phyloP scores from a whole-genome alignment of 2,329 filamentous ascomycete species.

The Triangularia verruculosa region DNA sequence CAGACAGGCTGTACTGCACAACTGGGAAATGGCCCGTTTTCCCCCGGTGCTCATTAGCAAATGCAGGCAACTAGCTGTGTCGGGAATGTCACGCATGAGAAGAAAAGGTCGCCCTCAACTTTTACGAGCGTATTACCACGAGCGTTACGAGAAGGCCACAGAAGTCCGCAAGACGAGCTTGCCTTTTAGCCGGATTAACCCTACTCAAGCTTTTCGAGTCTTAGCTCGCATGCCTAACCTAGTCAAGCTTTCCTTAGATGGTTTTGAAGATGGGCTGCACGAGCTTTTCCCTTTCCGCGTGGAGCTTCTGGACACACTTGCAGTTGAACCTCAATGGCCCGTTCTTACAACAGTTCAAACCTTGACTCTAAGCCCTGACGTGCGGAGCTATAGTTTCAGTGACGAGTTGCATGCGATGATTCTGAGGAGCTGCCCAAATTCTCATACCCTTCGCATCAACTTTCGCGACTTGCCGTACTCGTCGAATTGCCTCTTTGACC shows the following conservation, averaged over 20 bases:
- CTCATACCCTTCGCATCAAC: neutral
- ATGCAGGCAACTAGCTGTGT: neutral
- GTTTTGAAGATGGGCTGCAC: neutral
- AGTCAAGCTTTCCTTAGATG: neutral
- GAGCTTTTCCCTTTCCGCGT: neutral
- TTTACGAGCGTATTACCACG: neutral
- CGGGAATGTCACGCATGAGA: neutral
- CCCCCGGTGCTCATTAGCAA: neutral
- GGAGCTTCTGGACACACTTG: neutral
- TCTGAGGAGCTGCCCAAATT: neutral
- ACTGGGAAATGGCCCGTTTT: neutral
- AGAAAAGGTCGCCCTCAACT: no score
- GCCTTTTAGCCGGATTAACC: neutral
- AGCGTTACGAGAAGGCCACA: neutral
- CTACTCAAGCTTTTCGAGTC: neutral
- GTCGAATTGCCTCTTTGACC: neutral
- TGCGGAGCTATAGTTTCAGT: neutral
- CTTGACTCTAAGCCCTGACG: neutral
- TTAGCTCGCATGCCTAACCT: neutral
- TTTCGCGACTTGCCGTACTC: neutral
- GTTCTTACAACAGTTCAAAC: neutral
- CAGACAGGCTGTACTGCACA: neutral
- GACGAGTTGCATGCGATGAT: neutral
- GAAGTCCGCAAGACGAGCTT: neutral
- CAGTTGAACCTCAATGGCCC: neutral